phyloP scores from a whole-genome alignment of 192 early-diverging fungal genomes.

The Rhizophagus clarus region DNA sequence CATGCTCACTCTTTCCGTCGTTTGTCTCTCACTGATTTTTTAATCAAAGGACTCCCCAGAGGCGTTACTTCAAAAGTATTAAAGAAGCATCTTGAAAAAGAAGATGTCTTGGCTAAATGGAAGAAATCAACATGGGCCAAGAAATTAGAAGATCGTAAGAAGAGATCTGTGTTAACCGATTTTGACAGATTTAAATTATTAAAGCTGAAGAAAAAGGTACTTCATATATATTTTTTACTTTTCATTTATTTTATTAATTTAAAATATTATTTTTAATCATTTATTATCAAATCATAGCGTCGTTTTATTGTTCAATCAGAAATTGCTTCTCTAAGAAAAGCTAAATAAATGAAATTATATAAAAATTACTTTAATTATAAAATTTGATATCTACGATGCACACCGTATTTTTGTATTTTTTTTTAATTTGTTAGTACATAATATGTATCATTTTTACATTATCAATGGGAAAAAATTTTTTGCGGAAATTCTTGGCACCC shows the following conservation, averaged over 20 bases:
- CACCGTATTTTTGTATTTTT: too few species aligned
- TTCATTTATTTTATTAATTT: background rate
- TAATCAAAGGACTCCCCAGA: slow-evolving; percentile 84
- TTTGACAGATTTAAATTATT: slow-evolving; percentile 99
- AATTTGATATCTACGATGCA: too few species aligned
- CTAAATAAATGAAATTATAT: background rate
- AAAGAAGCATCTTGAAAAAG: slow-evolving; percentile 81
- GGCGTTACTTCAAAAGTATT: slow-evolving; percentile 74
- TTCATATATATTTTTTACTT: background rate
- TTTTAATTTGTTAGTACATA: too few species aligned
- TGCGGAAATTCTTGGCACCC: too few species aligned
- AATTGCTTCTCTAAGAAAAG: background rate
- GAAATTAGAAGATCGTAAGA: slow-evolving; percentile 86
- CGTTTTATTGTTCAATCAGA: background rate
- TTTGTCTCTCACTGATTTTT: slow-evolving; percentile 87
- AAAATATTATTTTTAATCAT: background rate
- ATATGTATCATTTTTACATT: too few species aligned
- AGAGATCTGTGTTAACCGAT: slow-evolving; percentile 81
- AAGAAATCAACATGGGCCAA: slow-evolving; percentile 92
- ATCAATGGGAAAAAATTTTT: too few species aligned
- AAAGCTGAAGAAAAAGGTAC: slow-evolving; percentile 76
- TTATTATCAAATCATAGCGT: background rate
- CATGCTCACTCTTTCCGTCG: slow-evolving; percentile 89
- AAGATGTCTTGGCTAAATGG: slow-evolving; percentile 82
- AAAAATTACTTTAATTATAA: background rate